phyloP scores from a whole-genome alignment of 2,329 filamentous ascomycete species.

The Nigrospora osmanthi region DNA sequence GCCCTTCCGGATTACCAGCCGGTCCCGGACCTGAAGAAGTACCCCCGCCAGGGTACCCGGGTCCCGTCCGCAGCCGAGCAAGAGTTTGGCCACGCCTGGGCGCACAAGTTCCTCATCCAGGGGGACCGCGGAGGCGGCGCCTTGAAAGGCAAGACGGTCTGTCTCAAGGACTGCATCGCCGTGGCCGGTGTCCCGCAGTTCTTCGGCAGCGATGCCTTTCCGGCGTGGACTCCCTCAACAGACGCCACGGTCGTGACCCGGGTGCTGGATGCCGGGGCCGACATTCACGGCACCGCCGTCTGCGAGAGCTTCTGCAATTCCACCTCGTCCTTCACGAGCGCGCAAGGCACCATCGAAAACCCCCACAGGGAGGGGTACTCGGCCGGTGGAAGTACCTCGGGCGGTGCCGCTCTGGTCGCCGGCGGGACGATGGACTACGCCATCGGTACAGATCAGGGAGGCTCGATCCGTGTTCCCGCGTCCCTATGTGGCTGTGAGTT shows the following conservation, averaged over 20 bases:
- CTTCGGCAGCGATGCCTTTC: constrained; percentile 41
- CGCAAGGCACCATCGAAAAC: constrained; percentile 37
- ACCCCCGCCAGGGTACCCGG: constrained; percentile 35
- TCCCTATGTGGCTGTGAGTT: constrained; percentile 24
- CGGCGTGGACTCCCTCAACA: constrained; percentile 39
- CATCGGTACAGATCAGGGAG: constrained; percentile 40
- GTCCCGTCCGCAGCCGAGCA: constrained; percentile 31
- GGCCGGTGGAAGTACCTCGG: constrained; percentile 40
- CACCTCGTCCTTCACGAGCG: constrained; percentile 36
- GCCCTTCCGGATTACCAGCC: constrained; percentile 39
- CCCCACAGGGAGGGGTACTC: constrained; percentile 35
- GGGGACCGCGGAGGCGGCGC: constrained; percentile 13
- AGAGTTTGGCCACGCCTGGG: constrained; percentile 40
- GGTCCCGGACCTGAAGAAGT: constrained; percentile 27
- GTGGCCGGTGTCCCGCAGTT: constrained; percentile 46
- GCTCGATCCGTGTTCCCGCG: constrained; percentile 36
- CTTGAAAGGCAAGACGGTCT: constrained; percentile 36
- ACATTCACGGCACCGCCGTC: constrained; percentile 39
- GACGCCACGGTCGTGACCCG: constrained; percentile 47
- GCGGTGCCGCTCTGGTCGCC: constrained; percentile 36
- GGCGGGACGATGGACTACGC: constrained; percentile 33
- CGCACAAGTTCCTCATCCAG: constrained; percentile 38
- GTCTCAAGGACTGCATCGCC: constrained; percentile 46
- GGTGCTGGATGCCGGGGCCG: constrained; percentile 39
- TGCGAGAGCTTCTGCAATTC: constrained; percentile 48